Evolutionary conservation across 306 rosid genomes (phyloP), one percentile per base, ranked within the genome.

Genomic region (Citrullus amarus): DNA sequence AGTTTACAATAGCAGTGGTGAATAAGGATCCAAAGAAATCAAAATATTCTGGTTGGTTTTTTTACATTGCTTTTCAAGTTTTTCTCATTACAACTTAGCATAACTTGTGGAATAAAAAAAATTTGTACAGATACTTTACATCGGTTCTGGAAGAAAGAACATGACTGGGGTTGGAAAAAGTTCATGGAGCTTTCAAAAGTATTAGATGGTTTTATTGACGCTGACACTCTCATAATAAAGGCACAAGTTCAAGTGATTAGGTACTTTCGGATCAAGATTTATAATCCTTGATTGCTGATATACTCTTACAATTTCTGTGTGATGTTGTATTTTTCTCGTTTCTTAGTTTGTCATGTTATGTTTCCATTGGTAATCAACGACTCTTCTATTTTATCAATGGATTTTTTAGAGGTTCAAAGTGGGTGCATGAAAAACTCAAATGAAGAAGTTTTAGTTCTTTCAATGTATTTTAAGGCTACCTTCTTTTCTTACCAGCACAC

Each of bases 131-230:
- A 96, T 86, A 96, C 99, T 20, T 87, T 96, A 79, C 99, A 96
- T 84, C 96, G 99, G 36, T 96, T 96, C 83, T 96, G 99, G 98
- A 96, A 96, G 94, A 96, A 96, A 88, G 99, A 96, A 84, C 99
- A 96, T 79, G 99, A 96, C 82, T 96, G 99, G 99, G 99, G 99
- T 68, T 96, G 99, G 99, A 96, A 96, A 80, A 96, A 96, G 82
- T 96, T 96, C 81, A 96, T 93, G 99, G 99, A 96, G 89, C 89
- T 91, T 75, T 88, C 99, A 18, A 93, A 96, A 90, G 98, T 96
- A 75, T 82, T 87, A 76, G 99, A 96, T 67, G 99, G 99, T 73
- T 96, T 96, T 86, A 91, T 96, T 83, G 99, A 96, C 63, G 51
- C 96, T 41, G 99, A 96, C 88, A 90, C 90, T 68, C 91, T 96